Conservation (phyloP, 805 yeast genomes). For the Clavispora asparagi region DNA sequence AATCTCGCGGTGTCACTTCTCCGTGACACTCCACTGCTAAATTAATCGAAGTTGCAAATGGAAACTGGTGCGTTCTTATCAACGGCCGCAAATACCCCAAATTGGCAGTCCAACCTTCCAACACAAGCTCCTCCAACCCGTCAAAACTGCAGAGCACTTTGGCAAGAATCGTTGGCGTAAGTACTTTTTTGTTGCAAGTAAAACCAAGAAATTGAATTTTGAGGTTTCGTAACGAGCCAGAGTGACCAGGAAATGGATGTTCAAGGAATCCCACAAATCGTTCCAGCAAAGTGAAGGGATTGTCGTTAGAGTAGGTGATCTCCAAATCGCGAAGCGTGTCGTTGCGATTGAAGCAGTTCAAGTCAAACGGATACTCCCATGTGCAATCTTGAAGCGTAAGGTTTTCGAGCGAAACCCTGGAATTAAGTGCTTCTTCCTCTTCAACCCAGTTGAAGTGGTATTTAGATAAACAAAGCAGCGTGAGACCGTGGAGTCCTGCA, state of each 20-base stretch:
- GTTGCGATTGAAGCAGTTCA: conserved; percentile 29
- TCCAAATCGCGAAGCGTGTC: conserved; percentile 18
- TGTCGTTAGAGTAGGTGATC: conserved; percentile 22
- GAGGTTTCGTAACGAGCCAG: conserved; percentile 10
- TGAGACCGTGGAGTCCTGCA: conserved; percentile 27
- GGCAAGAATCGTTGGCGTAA: conserved; percentile 11
- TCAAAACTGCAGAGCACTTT: conserved; percentile 12
- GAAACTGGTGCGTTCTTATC: conserved; percentile 3
- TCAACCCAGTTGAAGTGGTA: conserved; percentile 42
- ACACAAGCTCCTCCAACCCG: conserved; percentile 9
- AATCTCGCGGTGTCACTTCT: not conserved
- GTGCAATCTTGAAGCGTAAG: conserved; percentile 41
- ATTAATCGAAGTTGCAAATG: conserved; percentile 3
- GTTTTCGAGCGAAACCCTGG: conserved; percentile 14
- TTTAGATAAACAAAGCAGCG: conserved; percentile 29
- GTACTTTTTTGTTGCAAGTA: conserved; percentile 8
- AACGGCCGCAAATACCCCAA: conserved; percentile 9
- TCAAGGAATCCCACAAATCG: conserved; percentile 27
- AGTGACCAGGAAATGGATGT: conserved; percentile 15
- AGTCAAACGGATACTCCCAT: conserved; percentile 54
- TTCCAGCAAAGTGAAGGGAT: conserved; percentile 34
- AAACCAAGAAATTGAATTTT: conserved; percentile 11
- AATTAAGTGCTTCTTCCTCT: conserved; percentile 10
- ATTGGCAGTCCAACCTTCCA: conserved; percentile 21
- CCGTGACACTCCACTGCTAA: conserved; percentile 4